A percentile compares a stretch with the other conserved stretches of the same genome.
Conservation (phyloP, 177 flowering plant genomes). For the Vitis hybrid region DNA sequence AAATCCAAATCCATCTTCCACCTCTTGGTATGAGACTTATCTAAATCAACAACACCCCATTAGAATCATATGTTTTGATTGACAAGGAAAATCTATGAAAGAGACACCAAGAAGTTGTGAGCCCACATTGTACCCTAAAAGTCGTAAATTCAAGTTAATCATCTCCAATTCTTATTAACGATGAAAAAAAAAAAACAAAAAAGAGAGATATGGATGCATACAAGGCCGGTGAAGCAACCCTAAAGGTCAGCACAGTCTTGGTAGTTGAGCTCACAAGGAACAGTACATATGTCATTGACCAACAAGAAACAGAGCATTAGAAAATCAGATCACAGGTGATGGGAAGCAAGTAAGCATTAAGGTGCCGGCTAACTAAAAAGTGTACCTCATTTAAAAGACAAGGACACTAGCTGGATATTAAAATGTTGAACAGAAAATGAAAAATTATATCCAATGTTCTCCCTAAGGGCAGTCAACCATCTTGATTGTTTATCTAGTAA, state of each 20-base stretch:
- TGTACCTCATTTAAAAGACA: no score
- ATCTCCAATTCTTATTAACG: not conserved
- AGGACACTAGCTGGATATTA: no score
- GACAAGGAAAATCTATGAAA: not conserved
- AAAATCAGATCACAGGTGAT: conserved; percentile 4
- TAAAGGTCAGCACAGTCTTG: no score
- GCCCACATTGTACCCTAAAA: not conserved
- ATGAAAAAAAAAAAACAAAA: not conserved
- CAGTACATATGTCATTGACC: conserved; percentile 1
- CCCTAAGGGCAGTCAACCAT: no score
- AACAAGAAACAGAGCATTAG: not conserved
- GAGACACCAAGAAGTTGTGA: no score
- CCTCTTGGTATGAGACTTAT: not conserved
- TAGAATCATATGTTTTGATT: no score
- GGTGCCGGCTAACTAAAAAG: not conserved
- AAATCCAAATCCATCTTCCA: not conserved
- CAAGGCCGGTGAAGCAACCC: not conserved
- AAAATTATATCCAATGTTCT: no score
- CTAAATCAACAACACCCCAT: not conserved
- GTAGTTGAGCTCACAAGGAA: no score
- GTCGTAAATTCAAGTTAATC: not conserved
- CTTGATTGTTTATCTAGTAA: no score
- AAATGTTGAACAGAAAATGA: no score
- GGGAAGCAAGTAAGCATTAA: not conserved
- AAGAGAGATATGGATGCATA: not conserved